Conservation (phyloP, 768 basidiomycete genomes). For the Lactarius trivialis region DNA sequence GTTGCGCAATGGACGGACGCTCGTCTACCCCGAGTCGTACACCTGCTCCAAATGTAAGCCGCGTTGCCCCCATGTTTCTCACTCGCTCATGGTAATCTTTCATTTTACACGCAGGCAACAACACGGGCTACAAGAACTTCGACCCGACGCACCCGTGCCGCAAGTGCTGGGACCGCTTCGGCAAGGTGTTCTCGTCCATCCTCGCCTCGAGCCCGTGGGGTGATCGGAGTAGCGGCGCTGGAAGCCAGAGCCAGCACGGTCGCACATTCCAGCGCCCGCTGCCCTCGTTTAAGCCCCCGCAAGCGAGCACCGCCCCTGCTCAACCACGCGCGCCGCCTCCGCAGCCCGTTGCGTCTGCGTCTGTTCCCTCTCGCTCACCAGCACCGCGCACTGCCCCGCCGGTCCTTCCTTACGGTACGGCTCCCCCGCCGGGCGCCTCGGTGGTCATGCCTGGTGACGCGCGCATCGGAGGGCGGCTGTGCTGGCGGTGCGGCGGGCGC, state of each 20-base stretch:
- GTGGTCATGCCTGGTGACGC: constrained; percentile 61
- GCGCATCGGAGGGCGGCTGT: constrained; percentile 58
- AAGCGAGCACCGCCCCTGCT: background rate
- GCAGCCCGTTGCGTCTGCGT: too few species aligned
- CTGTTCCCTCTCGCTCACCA: background rate
- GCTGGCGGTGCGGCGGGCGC: constrained; percentile 58
- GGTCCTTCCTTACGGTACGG: constrained; percentile 23
- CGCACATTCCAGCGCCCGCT: constrained; percentile 24
- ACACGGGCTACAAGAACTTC: constrained; percentile 65
- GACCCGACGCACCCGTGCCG: constrained; percentile 65
- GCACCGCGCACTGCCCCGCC: background rate
- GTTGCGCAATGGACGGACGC: constrained; percentile 49
- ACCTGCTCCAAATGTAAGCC: constrained; percentile 61
- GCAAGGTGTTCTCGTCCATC: constrained; percentile 53
- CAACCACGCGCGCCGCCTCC: background rate
- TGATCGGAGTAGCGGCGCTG: background rate
- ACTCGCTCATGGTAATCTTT: background rate
- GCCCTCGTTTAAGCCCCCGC: constrained; percentile 17
- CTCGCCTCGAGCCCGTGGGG: constrained; percentile 47
- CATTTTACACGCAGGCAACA: constrained; percentile 43
- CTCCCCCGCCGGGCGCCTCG: constrained; percentile 37
- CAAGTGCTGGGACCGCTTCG: constrained; percentile 70
- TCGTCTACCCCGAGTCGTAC: constrained; percentile 64
- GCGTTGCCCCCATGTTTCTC: background rate
- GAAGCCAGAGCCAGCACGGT: constrained; percentile 1